These are phyloP conservation scores for Neoscytalidium dimidiatum DNA, from an alignment of 2,329 filamentous ascomycete genomes.

Conservation along the genomic window DNA sequence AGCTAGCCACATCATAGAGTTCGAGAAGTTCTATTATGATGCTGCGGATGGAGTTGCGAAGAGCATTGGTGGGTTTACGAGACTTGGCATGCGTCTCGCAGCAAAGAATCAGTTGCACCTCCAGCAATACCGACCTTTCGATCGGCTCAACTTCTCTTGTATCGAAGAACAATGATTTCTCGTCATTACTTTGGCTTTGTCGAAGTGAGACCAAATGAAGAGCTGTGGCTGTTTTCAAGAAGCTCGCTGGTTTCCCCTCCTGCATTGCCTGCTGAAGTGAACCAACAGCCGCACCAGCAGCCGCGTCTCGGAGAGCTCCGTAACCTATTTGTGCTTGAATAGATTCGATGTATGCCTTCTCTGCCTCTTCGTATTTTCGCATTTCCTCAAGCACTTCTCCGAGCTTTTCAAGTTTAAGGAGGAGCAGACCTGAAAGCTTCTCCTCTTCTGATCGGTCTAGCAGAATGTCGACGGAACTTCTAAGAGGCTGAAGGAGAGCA, in stretches of 20 bases:
- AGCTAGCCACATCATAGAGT: constrained; percentile 30
- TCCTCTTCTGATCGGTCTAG: constrained; percentile 57
- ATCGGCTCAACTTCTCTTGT: constrained; percentile 29
- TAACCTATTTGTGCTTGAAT: constrained; percentile 62
- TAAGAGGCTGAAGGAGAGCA: constrained; percentile 57
- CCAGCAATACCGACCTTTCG: constrained; percentile 42
- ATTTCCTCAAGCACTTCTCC: constrained; percentile 60
- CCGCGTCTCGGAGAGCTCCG: constrained; percentile 59
- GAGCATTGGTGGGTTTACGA: constrained; percentile 31
- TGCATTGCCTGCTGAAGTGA: constrained; percentile 58
- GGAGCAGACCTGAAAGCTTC: constrained; percentile 60
- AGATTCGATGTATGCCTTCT: constrained; percentile 61
- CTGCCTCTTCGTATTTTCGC: constrained; percentile 59
- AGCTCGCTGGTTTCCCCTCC: constrained; percentile 51
- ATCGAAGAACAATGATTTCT: constrained; percentile 50
- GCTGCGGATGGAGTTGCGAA: constrained; percentile 29
- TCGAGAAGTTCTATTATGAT: constrained; percentile 29
- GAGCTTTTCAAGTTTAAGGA: constrained; percentile 67
- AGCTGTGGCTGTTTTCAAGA: constrained; percentile 62
- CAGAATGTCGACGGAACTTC: constrained; percentile 65
- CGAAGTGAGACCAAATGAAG: constrained; percentile 57
- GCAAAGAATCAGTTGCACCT: constrained; percentile 43
- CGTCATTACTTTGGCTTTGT: constrained; percentile 48
- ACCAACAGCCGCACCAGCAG: constrained; percentile 49
- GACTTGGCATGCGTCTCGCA: constrained; percentile 32